Conservation (phyloP, 2,329 filamentous ascomycete species). For the Venturiaceae sp. region DNA sequence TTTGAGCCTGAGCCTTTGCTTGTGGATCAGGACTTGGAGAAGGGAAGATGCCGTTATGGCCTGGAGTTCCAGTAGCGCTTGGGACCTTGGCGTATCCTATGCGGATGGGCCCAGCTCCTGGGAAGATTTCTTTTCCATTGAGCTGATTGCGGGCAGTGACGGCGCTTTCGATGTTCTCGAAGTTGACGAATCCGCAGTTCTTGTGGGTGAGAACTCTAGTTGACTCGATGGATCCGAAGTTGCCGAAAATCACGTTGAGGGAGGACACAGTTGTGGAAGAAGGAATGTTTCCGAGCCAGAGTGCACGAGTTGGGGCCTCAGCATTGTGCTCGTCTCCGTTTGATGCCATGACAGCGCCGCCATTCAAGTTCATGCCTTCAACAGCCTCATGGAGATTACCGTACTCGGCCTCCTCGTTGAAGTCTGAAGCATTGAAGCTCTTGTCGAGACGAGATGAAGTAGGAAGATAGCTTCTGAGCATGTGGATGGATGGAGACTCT, state of each 20-base stretch:
- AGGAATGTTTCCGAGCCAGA: conserved; percentile 97
- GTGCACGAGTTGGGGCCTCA: conserved; percentile 81
- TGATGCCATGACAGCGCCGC: conserved; percentile 33
- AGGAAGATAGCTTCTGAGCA: conserved; percentile 61
- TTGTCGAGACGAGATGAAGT: conserved; percentile 68
- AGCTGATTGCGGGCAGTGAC: conserved; percentile 78
- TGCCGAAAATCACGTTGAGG: conserved; percentile 86
- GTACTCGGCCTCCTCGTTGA: conserved; percentile 67
- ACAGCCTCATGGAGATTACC: conserved; percentile 75
- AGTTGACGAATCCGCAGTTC: conserved; percentile 98
- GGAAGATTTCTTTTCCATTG: conserved; percentile 98
- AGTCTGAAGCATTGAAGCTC: conserved; percentile 64
- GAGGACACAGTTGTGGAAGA: conserved; percentile 95
- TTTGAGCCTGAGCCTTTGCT: conserved; percentile 23
- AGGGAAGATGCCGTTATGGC: conserved; percentile 76
- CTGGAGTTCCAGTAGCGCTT: conserved; percentile 78
- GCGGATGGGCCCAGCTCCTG: conserved; percentile 83
- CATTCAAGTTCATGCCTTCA: conserved; percentile 66
- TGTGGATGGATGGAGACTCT: conserved; percentile 61
- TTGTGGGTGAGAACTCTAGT: conserved; percentile 94
- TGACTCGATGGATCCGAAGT: conserved; percentile 85
- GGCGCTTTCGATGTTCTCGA: conserved; percentile 82
- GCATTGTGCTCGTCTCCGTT: conserved; percentile 66
- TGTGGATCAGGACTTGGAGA: conserved; percentile 88
- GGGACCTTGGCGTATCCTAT: conserved; percentile 98